phyloP scores from a whole-genome alignment of 305 asterid species.

The Rubia peregrina region DNA sequence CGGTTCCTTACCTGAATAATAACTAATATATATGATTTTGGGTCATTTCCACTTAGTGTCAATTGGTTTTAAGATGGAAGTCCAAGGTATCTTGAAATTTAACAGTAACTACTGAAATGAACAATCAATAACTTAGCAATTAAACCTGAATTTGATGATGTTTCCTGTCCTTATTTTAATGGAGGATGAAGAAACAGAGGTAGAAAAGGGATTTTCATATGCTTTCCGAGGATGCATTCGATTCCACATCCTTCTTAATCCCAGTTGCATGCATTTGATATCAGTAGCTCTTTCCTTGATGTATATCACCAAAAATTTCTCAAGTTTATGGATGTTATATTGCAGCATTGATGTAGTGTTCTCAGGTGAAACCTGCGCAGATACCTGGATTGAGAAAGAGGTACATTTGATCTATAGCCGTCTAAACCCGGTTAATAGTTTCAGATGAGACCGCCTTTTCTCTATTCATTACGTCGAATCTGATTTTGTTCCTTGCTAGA shows the following conservation, averaged over 20 bases:
- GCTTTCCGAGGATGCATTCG: conserved; percentile 5
- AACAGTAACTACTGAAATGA: no score
- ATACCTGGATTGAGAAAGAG: conserved; percentile 99
- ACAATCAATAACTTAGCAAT: not conserved
- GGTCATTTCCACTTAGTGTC: no score
- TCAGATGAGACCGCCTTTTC: not conserved
- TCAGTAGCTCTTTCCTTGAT: not conserved
- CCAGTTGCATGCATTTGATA: not conserved
- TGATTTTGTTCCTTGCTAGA: not conserved
- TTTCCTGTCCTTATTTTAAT: not conserved
- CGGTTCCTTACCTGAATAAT: no score
- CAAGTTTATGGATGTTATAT: conserved; percentile 20
- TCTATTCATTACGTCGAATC: not conserved
- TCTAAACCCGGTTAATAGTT: conserved; percentile 9
- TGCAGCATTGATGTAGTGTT: conserved; percentile 75
- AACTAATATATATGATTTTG: no score
- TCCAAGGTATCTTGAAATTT: no score
- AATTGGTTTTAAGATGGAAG: no score
- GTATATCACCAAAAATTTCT: conserved; percentile 11
- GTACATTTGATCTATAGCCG: conserved; percentile 28
- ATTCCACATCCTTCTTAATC: not conserved
- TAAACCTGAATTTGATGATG: not conserved
- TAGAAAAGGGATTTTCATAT: not conserved
- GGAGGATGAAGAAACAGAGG: not conserved
- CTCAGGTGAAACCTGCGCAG: conserved; percentile 86